These are phyloP conservation scores for Fusarium decemcellulare DNA, from an alignment of 2,329 filamentous ascomycete species.

Conservation along the genomic window DNA sequence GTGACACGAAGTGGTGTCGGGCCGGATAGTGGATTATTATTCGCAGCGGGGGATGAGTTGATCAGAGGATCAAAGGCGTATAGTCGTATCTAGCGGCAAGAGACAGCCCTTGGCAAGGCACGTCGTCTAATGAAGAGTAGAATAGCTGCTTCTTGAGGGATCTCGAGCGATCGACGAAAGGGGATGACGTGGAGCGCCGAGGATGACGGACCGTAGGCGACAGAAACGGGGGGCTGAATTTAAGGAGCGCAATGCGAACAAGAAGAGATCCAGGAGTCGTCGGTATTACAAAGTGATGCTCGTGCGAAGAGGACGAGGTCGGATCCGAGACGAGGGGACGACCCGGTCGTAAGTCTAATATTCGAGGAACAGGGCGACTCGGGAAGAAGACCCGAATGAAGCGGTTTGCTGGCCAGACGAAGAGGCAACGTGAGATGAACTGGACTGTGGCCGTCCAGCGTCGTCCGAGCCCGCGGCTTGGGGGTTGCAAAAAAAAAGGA, in stretches of 20 bases:
- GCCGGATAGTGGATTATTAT: constrained; percentile 48
- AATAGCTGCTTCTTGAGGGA: constrained; percentile 30
- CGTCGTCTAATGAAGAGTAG: constrained; percentile 26
- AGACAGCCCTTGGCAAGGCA: constrained; percentile 27
- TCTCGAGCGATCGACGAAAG: constrained; percentile 26
- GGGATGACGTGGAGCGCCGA: constrained; percentile 36
- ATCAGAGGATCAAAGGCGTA: constrained; percentile 32
- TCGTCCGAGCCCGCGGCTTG: constrained; percentile 48
- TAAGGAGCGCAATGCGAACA: constrained; percentile 48
- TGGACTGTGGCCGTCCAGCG: constrained; percentile 44
- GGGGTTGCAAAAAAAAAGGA: constrained; percentile 41
- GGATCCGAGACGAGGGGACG: constrained; percentile 41
- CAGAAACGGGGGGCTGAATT: constrained; percentile 40
- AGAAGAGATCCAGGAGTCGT: constrained; percentile 48
- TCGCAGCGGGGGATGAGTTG: constrained; percentile 36
- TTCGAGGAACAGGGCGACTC: constrained; percentile 32
- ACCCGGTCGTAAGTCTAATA: constrained; percentile 35
- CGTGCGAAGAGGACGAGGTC: constrained; percentile 43
- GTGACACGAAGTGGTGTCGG: constrained; percentile 44
- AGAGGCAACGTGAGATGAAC: constrained; percentile 40
- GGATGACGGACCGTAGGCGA: constrained; percentile 40
- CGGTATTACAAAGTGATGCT: constrained; percentile 54
- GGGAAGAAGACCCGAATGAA: constrained; percentile 28
- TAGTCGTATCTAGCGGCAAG: constrained; percentile 36
- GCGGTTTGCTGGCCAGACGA: constrained; percentile 40